Conservation (phyloP, 176 grass and related monocot species). For the maize (Zea mays) region Zm-B73-REFERENCE-NAM-5.0 NC_050098.1:125303501-125304000, state of each 20-base stretch:
- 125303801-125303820: constrained; percentile 58
- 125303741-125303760: constrained; percentile 53
- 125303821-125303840: constrained; percentile 67
- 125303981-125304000: constrained; percentile 46
- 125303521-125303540: not conserved
- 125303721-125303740: constrained; percentile 58
- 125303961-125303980: constrained; percentile 51
- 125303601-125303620: not conserved
- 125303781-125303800: constrained; percentile 58
- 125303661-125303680: not conserved
- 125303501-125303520: constrained; percentile 7
- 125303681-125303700: constrained; percentile 58
- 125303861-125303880: constrained; percentile 43
- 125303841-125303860: constrained; percentile 50
- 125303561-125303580: not conserved
- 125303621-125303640: not conserved
- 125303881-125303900: constrained; percentile 50
- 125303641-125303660: not conserved
- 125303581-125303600: constrained; percentile 9
- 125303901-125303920: constrained; percentile 61
- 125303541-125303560: not conserved
- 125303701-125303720: constrained; percentile 87
- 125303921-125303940: constrained; percentile 57
- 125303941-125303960: constrained; percentile 55
- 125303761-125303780: constrained; percentile 67